phyloP scores from a whole-genome alignment of 768 basidiomycete species.

The Crepidotus variabilis region DNA sequence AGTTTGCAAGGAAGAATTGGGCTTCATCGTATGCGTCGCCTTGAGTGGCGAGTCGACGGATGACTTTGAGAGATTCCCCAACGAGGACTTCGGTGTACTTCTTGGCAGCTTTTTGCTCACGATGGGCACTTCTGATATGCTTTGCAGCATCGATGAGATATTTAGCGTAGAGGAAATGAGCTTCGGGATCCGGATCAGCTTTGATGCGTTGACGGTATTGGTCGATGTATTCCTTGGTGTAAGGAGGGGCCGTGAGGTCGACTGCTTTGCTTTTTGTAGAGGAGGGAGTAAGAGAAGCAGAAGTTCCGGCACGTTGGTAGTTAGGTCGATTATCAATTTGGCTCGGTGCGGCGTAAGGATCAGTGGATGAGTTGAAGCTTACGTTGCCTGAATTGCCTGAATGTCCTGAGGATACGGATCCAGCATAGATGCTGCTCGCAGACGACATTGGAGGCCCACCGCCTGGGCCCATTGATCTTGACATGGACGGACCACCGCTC shows the following conservation, averaged over 20 bases:
- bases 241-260: conserved; percentile 80
- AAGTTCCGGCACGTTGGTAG: conserved; percentile 55
- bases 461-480: conserved; percentile 11
- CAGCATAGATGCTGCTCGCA: conserved; percentile 18
- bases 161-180: conserved; percentile 97
- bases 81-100: conserved; percentile 90
- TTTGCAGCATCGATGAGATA: conserved; percentile 98
- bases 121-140: conserved; percentile 71
- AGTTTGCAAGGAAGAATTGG: conserved; percentile 97
- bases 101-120: conserved; percentile 79
- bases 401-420: conserved; percentile 21
- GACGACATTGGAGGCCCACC: conserved; percentile 16
- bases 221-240: conserved; percentile 95
- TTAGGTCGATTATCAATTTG: conserved; percentile 59
- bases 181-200: conserved; percentile 95
- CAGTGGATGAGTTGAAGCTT: conserved; percentile 15
- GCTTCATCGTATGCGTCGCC: conserved; percentile 92
- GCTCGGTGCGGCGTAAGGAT: conserved; percentile 26
- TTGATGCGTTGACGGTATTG: conserved; percentile 97
- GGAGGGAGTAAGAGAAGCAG: conserved; percentile 50
- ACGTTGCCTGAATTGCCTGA: conserved; percentile 21
- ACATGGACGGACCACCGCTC: conserved; percentile 18
- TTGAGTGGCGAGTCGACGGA: conserved; percentile 90
- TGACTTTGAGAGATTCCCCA: conserved; percentile 85
- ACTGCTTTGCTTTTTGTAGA: conserved; percentile 75